Evolutionary conservation across 2,329 filamentous ascomycete species (phyloP).

Genomic region (Diaporthe vaccinii): DNA sequence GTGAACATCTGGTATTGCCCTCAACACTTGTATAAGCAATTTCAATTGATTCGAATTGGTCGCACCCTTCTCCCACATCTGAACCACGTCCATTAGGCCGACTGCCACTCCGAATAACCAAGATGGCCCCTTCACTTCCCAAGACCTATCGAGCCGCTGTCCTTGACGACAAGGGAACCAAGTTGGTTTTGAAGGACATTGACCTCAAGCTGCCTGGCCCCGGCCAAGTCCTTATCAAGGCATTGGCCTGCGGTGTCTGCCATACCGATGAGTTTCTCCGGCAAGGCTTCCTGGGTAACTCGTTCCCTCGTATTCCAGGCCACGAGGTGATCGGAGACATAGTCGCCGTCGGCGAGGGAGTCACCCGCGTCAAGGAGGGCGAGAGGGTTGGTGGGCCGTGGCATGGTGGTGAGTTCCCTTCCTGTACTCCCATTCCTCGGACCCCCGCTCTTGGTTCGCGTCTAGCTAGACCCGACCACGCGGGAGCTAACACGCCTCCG

Average conservation of each 20-base stretch:
- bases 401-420: conserved; percentile 69
- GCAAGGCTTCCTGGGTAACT: conserved; percentile 64
- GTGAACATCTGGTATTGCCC: not conserved
- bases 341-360: conserved; percentile 69
- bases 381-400: conserved; percentile 77
- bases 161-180: conserved; percentile 64
- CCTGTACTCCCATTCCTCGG: not conserved
- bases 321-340: conserved; percentile 81
- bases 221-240: conserved; percentile 77
- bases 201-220: conserved; percentile 67
- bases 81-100: not conserved
- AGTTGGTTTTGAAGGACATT: conserved; percentile 71
- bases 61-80: not conserved
- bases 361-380: conserved; percentile 71
- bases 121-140: conserved; percentile 57
- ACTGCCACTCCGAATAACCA: not conserved
- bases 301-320: conserved; percentile 74
- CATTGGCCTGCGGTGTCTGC: conserved; percentile 80
- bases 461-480: not conserved
- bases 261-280: conserved; percentile 69
- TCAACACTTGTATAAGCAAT: not conserved
- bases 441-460: too few relatives aligned
- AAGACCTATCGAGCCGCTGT: conserved; percentile 77
- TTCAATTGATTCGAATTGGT: too few relatives aligned
- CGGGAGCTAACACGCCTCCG: not conserved